These are phyloP conservation scores for Phytophthora sansomeana DNA, from an alignment of 352 stramenopile genomes.

Conservation along the genomic window DNA sequence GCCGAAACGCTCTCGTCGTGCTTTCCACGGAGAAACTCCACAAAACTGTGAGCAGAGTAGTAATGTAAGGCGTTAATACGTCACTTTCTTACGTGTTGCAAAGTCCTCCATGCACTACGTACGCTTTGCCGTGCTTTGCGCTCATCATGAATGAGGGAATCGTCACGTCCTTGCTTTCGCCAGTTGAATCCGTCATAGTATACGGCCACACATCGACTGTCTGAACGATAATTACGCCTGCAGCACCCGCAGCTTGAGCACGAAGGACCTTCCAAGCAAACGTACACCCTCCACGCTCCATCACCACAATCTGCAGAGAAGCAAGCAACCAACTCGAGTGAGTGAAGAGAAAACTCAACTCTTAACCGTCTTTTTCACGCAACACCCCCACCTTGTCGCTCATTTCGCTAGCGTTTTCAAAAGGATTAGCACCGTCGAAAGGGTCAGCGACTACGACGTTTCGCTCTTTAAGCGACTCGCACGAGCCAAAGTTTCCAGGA, in stretches of 20 bases:
- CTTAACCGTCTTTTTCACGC: no score
- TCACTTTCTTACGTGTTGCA: background rate
- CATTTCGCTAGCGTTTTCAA: slow-evolving; percentile 51
- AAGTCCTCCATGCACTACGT: background rate
- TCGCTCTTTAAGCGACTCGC: slow-evolving; percentile 54
- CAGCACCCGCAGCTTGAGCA: slow-evolving; percentile 62
- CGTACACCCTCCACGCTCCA: slow-evolving; percentile 73
- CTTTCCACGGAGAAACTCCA: slow-evolving; percentile 60
- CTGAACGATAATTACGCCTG: slow-evolving; percentile 74
- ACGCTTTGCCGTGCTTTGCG: slow-evolving; percentile 72
- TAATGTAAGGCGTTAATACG: slow-evolving; percentile 1
- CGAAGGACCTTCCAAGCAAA: slow-evolving; percentile 81
- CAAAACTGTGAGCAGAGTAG: slow-evolving; percentile 43
- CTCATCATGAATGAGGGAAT: slow-evolving; percentile 88
- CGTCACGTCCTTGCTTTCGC: slow-evolving; percentile 58
- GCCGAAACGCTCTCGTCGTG: slow-evolving; percentile 31
- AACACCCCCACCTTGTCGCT: slow-evolving; percentile 51
- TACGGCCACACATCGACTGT: slow-evolving; percentile 83
- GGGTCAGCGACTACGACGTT: slow-evolving; percentile 62
- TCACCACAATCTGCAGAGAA: slow-evolving; percentile 63
- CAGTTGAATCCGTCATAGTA: slow-evolving; percentile 84
- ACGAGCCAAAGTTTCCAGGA: slow-evolving; percentile 82
- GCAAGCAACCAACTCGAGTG: background rate
- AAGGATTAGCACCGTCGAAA: slow-evolving; percentile 57
- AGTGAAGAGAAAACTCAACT: background rate